phyloP scores from a whole-genome alignment of 1,139 yeast species.

The Suhomyces kunorum region DNA sequence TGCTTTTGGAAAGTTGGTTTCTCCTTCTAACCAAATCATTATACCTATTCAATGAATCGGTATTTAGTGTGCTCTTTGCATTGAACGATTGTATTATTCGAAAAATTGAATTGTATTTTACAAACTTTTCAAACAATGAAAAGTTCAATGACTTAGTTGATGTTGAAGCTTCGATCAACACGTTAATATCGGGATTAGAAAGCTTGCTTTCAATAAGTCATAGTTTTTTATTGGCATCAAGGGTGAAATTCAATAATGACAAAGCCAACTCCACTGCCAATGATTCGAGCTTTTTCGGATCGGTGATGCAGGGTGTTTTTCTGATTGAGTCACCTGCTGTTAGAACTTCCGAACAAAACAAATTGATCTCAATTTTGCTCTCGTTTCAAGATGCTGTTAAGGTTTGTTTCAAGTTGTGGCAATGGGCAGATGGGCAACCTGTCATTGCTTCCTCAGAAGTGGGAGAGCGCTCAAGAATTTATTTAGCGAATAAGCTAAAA shows the following conservation, averaged over 20 bases:
- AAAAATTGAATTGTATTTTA: constrained; percentile 44
- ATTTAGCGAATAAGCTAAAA: constrained; percentile 66
- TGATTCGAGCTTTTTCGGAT: constrained; percentile 65
- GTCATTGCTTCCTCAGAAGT: constrained; percentile 13
- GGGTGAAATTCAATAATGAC: constrained; percentile 25
- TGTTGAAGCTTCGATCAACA: constrained; percentile 50
- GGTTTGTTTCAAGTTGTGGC: constrained; percentile 66
- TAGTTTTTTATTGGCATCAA: constrained; percentile 47
- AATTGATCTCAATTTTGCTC: constrained; percentile 55
- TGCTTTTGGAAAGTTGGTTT: constrained; percentile 51
- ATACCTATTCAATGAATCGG: constrained; percentile 49
- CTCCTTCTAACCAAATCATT: constrained; percentile 45
- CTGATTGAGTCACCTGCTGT: constrained; percentile 71
- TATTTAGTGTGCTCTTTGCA: constrained; percentile 52
- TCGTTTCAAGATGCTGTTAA: constrained; percentile 64
- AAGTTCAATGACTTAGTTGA: constrained; percentile 29
- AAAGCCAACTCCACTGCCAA: constrained; percentile 17
- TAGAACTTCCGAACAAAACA: constrained; percentile 54
- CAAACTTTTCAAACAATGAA: constrained; percentile 16
- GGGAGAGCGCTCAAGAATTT: constrained; percentile 51
- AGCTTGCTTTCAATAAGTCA: constrained; percentile 64
- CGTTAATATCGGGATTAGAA: constrained; percentile 65
- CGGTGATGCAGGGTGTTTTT: constrained; percentile 84
- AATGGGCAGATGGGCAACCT: constrained; percentile 63
- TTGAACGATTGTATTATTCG: constrained; percentile 52